phyloP scores from a whole-genome alignment of 2,329 filamentous ascomycete species.

The Colletotrichum sp. region DNA sequence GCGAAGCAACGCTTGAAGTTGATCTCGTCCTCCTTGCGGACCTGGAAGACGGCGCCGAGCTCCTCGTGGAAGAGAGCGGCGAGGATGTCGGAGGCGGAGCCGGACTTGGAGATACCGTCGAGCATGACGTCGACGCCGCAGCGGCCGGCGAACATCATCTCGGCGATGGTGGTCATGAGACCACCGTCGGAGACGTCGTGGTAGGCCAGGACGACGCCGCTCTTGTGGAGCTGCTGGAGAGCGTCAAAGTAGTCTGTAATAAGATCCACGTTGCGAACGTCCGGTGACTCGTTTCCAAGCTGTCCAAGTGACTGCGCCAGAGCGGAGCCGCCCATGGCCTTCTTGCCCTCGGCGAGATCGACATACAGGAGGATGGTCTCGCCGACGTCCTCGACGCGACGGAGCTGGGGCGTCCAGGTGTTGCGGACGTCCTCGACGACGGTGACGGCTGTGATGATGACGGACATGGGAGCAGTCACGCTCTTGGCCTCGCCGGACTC shows the following conservation, averaged over 20 bases:
- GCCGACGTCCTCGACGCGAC: constrained; percentile 83
- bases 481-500: constrained; percentile 73
- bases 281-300: constrained; percentile 83
- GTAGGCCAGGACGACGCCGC: constrained; percentile 79
- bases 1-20: constrained; percentile 91
- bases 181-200: constrained; percentile 95
- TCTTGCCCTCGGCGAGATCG: constrained; percentile 81
- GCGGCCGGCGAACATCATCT: constrained; percentile 98
- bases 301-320: constrained; percentile 89
- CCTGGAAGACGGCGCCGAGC: constrained; percentile 93
- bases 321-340: constrained; percentile 87
- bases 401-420: constrained; percentile 93
- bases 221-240: constrained; percentile 67
- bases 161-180: constrained; percentile 85
- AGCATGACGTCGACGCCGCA: constrained; percentile 87
- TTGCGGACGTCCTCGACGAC: constrained; percentile 81
- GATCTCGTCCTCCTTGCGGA: constrained; percentile 82
- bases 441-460: constrained; percentile 90
- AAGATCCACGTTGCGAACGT: constrained; percentile 81
- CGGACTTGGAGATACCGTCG: constrained; percentile 71
- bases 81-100: constrained; percentile 68
- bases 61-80: constrained; percentile 94
- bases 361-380: constrained; percentile 90
- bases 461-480: constrained; percentile 89
- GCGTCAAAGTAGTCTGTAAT: constrained; percentile 94